Conservation (phyloP, 2,329 filamentous ascomycete species). For the Diaporthe sp. region DNA sequence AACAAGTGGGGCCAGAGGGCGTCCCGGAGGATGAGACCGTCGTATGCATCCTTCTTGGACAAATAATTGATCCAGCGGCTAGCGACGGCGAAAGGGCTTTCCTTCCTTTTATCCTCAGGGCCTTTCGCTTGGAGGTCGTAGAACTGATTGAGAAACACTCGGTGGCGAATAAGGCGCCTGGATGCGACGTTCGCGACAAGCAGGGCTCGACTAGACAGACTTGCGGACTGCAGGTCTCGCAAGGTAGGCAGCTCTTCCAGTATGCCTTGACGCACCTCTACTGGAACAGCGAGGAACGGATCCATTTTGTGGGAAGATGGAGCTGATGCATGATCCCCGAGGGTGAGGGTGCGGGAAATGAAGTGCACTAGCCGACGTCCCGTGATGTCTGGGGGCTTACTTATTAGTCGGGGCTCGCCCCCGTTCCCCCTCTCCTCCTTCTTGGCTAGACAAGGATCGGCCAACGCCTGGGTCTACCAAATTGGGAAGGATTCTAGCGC, state of each 20-base stretch:
- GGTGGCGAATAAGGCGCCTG: not conserved
- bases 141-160: slow-evolving; percentile 1
- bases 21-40: slow-evolving; percentile 20
- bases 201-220: slow-evolving; percentile 6
- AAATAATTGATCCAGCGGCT: not conserved
- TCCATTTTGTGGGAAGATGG: not conserved
- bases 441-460: slow-evolving; percentile 19
- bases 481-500: slow-evolving; percentile 8
- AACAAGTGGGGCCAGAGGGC: slow-evolving; percentile 5
- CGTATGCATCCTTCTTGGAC: slow-evolving; percentile 16
- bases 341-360: not conserved
- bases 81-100: not conserved
- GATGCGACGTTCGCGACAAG: not conserved
- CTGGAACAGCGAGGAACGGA: not conserved
- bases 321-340: not conserved
- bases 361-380: not conserved
- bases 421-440: slow-evolving; percentile 3
- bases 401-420: not conserved
- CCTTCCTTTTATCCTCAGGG: too few relatives aligned
- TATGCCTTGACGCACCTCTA: slow-evolving; percentile 15
- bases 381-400: slow-evolving; percentile 8
- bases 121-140: not conserved
- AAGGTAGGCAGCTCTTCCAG: not conserved
- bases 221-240: slow-evolving; percentile 26
- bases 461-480: not conserved